Percentiles rank a stretch among this genome's conserved stretches.
Conservation (phyloP, 257 asterid species). For the Nicotiana noctiflora region DNA sequence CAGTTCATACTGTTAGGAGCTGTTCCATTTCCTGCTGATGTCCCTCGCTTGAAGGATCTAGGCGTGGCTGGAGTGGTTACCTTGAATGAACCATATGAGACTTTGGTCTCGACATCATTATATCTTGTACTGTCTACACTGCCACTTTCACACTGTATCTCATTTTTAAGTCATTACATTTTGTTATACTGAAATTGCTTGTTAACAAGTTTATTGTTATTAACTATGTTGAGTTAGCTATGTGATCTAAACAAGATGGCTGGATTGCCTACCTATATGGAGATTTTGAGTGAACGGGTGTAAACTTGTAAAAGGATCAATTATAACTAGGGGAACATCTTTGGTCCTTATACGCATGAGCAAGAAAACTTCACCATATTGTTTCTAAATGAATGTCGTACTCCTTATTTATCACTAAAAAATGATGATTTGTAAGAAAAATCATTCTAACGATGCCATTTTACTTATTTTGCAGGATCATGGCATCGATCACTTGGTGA, state of each 20-base stretch:
- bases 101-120: constrained; percentile 69
- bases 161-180: neutral
- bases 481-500: constrained; percentile 70
- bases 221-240: neutral
- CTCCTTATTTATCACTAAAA: neutral
- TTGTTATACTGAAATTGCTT: neutral
- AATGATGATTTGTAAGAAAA: neutral
- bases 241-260: neutral
- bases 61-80: constrained; percentile 92
- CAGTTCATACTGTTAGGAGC: constrained; percentile 90
- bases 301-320: neutral
- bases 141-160: neutral
- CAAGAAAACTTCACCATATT: neutral
- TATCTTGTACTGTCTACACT: constrained; percentile 48
- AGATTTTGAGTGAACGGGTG: neutral
- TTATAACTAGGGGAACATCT: neutral
- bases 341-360: neutral
- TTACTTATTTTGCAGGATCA: constrained; percentile 44
- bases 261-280: neutral
- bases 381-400: neutral
- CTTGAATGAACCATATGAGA: constrained; percentile 81
- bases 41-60: constrained; percentile 69
- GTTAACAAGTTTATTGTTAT: neutral
- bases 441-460: neutral
- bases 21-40: constrained; percentile 93